Evolutionary conservation across 1,284 basidiomycete species (phyloP), one percentile per base, ranked within the genome.

Genomic region (Trichosporon sp.): DNA sequence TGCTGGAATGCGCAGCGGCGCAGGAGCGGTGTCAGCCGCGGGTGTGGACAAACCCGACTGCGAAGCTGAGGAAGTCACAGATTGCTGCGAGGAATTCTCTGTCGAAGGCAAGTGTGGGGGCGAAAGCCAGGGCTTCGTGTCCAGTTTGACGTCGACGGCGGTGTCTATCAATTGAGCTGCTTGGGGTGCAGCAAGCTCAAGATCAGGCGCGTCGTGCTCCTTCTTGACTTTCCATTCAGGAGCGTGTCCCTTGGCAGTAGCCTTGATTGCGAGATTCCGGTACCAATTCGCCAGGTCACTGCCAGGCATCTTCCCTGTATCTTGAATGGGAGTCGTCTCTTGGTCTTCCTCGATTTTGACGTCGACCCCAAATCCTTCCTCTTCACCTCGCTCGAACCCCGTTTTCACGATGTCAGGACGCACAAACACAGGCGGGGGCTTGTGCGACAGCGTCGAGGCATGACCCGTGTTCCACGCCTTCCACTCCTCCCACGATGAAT

Each of bases 381-480:
- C 35, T 1, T 73, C 43, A 7, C 70, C 73, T 43, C 78, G 69
- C 2, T 80, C 81, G 6, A 81, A 72, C 65, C 82, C 80, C 69
- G 81, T 80, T 66, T 81, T 81, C 10, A 46, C 48, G 21, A 32
- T 54, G 54, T 73, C 43, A 10, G 74, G 69, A 2, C 70, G 71
- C 2, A 83, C 78, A 65, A 83, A 83, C 11, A 74, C 72, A 1
- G 81, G 82, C 31, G 80, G 79, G 0, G 21, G 68, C 14, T 26
- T 10, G 67, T 46, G 11, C 26, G 76, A 35, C 68, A 12, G 80
- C 81, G 68, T 83, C 80, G 16, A 69, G 73, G 4, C 78, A 67
- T 2, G 79, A 78, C 65, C 81, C 80, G 21, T 78, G 69, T 79
- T 72, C 82, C 82, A 83, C 63, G 81, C 81, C 70, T 74, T 76